Base-by-base conservation (phyloP, 73 alveolate species). In the Diophrys sp. region DNA sequence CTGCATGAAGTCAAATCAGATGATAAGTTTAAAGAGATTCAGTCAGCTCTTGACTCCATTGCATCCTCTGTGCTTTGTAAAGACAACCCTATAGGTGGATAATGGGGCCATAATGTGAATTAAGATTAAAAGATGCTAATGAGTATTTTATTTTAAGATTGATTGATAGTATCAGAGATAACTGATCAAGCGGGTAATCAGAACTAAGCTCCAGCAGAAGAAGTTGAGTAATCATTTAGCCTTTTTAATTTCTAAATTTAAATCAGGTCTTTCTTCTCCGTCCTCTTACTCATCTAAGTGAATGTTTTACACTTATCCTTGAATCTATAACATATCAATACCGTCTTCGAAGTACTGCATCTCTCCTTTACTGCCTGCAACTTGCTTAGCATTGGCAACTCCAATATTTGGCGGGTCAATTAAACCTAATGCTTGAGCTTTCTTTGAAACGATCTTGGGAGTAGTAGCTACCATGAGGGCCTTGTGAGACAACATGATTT, bases 381-480 rank as follows among this genome's bases (percentile, higher is more conserved):
- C 24, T 18, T 5, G 24, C 30, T 1, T 2, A 67, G 31, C 18
- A 2, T 30, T 33, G 5, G 5, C n/a, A 44, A 44, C 62, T 11
- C n/a, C 18, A 18, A 44, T 11, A 44, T 44, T 44, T 5, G 62
- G 62, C 62, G 5, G n/a, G 18, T 5, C 18, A 18, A 44, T 18
- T 44, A 44, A 44, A 11, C 62, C 91, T 1, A 83, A 31, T 27
- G 80, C 87, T 29, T 68, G 56, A 11, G 88, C 93, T 33, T 85
- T 85, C 23, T 54, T 44, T 23, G 84, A 70, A 44, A 76, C 78
- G 33, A 70, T 78, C 54, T 85, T 79, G 2, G 93, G 93, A 18
- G 93, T 85, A 0, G 86, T 78, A 23, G 93, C 93, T 29, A 85
- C 87, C 23, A 85, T 70, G 66, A 80, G 82, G 23, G 86, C 87